phyloP scores from a whole-genome alignment of 805 yeast genomes.

The Saturnispora silvae region DNA sequence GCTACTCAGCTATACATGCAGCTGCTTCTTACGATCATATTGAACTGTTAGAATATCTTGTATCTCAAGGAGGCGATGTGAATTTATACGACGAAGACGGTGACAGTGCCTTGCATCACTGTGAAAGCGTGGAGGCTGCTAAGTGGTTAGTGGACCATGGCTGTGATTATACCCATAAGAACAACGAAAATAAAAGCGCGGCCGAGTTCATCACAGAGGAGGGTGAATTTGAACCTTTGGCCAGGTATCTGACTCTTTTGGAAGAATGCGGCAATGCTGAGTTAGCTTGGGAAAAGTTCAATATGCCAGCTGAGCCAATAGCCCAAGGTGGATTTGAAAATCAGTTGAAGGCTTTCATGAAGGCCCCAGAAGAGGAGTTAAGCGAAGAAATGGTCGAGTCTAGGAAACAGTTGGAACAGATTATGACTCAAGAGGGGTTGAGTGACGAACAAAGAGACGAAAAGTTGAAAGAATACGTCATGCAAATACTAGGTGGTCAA shows the following conservation, averaged over 20 bases:
- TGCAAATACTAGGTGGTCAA: constrained; percentile 49
- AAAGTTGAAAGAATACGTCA: constrained; percentile 56
- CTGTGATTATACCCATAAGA: constrained; percentile 56
- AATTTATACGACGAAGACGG: constrained; percentile 83
- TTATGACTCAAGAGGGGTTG: constrained; percentile 30
- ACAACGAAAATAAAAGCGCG: constrained; percentile 68
- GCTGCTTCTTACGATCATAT: constrained; percentile 88
- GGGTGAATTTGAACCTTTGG: constrained; percentile 73
- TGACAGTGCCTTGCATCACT: constrained; percentile 90
- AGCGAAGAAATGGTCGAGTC: constrained; percentile 40
- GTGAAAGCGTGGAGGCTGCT: constrained; percentile 62
- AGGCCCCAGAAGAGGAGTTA: constrained; percentile 29
- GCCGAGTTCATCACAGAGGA: constrained; percentile 71
- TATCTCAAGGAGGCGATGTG: constrained; percentile 61
- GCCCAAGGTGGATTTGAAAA: constrained; percentile 28
- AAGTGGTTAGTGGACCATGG: constrained; percentile 49
- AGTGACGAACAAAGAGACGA: constrained; percentile 76
- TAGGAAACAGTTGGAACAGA: constrained; percentile 54
- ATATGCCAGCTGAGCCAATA: constrained; percentile 8
- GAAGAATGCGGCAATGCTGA: constrained; percentile 7
- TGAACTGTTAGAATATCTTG: constrained; percentile 50
- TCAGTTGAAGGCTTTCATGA: constrained; percentile 46
- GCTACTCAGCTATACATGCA: constrained; percentile 95
- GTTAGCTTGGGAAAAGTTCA: background rate
- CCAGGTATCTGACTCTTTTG: constrained; percentile 37